Base-by-base conservation (phyloP, 805 yeast species). In the Wickerhamomyces queroliae region DNA sequence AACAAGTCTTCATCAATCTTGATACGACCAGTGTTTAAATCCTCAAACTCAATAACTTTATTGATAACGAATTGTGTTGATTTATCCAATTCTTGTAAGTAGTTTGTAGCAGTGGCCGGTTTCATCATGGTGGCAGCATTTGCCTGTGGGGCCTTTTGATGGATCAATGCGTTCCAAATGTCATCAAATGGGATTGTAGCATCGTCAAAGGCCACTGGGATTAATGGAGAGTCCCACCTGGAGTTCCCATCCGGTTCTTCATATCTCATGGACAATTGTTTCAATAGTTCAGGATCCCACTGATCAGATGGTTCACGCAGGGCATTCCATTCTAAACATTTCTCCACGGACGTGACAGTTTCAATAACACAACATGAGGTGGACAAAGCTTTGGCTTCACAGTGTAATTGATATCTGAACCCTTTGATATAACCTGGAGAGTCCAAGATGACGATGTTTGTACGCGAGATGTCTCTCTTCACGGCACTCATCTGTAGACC, bases 201-300 rank as follows among this genome's bases (percentile, higher is more conserved):
- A 24, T 81, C 80, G 36, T 74, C 78, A 15, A 51, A 51, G 67
- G 72, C 73, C 1, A 90, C 61, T 0, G 87, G 78, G 55, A 89
- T 80, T 44, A 91, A 64, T 6, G 99, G 99, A 4, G 95, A 78
- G 55, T 93, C 99, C 99, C 99, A 93, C 43, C 96, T 66, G 21
- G 82, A 76, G 52, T 76, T 75, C 24, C 80, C 78, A 55, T 87
- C 83, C 1, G 99, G 99, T 58, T 93, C 99, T 61, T 93, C 99
- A 55, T 81, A 93, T 43, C 99, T 63, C 78, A 89, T 84, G 4
- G 78, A 72, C 41, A 91, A 64, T 38, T 83, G 90, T 13, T 70
- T 70, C 29, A 89, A 64, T 21, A 87, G 61, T 25, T 75, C 78
- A 2, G 66, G 69, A 33, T 77, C 80, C 96, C 96, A 89, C 12